A percentile compares a stretch with the other conserved stretches of the same genome.
phyloP scores from a whole-genome alignment of 495 filamentous ascomycete species.

The Penicillium angulare region DNA sequence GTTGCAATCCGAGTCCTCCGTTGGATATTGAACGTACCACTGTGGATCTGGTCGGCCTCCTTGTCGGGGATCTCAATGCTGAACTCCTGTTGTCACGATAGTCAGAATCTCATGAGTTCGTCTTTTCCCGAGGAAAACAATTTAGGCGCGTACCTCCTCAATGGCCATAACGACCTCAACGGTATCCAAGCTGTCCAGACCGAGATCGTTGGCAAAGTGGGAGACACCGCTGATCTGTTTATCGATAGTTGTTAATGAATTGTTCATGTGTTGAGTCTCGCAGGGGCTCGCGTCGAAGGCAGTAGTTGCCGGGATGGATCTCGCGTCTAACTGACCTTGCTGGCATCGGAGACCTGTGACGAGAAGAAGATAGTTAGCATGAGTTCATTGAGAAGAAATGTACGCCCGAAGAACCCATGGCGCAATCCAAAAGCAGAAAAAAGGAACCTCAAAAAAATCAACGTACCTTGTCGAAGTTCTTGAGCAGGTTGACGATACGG shows the following conservation, averaged over 20 bases:
- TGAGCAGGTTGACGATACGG: constrained; percentile 87
- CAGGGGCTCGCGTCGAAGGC: no score
- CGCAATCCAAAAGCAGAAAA: not conserved
- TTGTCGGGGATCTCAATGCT: constrained; percentile 99
- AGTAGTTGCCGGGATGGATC: constrained; percentile 5
- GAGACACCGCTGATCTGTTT: constrained; percentile 72
- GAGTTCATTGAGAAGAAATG: not conserved
- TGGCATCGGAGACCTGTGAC: constrained; percentile 67
- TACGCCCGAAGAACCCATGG: not conserved
- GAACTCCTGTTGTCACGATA: constrained; percentile 71
- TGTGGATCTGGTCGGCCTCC: constrained; percentile 95
- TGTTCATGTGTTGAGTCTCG: not conserved
- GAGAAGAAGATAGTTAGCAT: constrained; percentile 5
- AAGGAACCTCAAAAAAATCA: no score
- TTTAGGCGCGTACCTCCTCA: constrained; percentile 75
- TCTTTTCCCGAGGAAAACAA: constrained; percentile 18
- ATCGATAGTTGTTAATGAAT: constrained; percentile 13
- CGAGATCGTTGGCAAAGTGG: constrained; percentile 95
- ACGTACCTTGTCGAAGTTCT: constrained; percentile 96
- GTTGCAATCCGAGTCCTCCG: not conserved
- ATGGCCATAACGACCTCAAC: constrained; percentile 99
- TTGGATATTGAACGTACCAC: constrained; percentile 64
- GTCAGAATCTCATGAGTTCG: constrained; percentile 18
- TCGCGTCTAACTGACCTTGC: constrained; percentile 58
- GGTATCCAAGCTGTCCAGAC: constrained; percentile 93